Base-by-base conservation (phyloP, 2,329 filamentous ascomycete genomes). In the Leptographium procerum region DNA sequence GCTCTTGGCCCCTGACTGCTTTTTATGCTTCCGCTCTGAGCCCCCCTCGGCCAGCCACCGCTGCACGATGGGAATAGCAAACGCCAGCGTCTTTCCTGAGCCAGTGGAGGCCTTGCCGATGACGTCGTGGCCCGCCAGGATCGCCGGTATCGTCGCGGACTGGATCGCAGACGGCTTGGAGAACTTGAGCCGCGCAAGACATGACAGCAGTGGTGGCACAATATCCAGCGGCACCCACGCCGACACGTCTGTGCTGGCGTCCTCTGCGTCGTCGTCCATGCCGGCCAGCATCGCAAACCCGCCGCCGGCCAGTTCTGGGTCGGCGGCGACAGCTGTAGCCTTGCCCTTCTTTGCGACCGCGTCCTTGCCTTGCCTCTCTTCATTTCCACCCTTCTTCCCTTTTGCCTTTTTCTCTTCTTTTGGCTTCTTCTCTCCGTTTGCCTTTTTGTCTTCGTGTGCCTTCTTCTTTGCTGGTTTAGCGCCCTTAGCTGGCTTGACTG, bases 31-130 rank as follows among this genome's bases (percentile, higher is more conserved):
- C 3, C 71, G 67, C 43, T 73, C 67, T 31, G 74, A 71, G 36
- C n/a, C 60, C 48, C n/a, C 24, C 26, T 55, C 56, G 26, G 73
- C 66, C 13, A 99, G 73, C 77, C 87, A 96, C 58, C 81, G 79
- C 70, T 99, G 91, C 11, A 97, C 77, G 58, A 99, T 94, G 0
- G 94, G 94, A 62, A 99, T 91, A 1, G 87, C 90, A 70, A 96
- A 99, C 0, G 94, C 92, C 51, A 99, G 76, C 0, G 94, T 99
- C 73, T 99, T 99, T 65, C 94, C 94, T 16, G 94, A 97, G 64
- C 94, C 94, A 0, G 94, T 99, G 13, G 92, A 87, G 2, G 94
- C 94, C 73, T 99, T 99, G 48, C 94, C 94, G 63, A 99, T 88
- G 19, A 97, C 87, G 71, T 99, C 92, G 68, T 89, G 88, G 0